Evolutionary conservation across 768 basidiomycete genomes (phyloP).

Genomic region (Lactarius akahatsu): DNA sequence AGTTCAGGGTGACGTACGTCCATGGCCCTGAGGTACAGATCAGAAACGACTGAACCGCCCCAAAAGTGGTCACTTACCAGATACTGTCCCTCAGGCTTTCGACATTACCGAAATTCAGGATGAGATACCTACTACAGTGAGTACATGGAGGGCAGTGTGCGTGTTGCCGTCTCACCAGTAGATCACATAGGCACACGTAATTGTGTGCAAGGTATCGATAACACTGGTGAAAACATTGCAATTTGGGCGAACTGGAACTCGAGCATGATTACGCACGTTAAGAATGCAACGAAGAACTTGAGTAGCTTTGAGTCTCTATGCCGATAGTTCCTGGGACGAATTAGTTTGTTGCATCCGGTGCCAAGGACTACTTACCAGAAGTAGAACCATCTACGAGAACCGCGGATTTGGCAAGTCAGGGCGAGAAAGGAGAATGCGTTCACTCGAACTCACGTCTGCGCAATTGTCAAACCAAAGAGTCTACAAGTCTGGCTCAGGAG

Average conservation of each 20-base stretch:
- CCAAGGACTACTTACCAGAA: background rate
- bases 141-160: background rate
- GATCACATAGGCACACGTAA: background rate
- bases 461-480: background rate
- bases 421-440: background rate
- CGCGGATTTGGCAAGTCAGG: background rate
- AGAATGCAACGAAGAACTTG: background rate
- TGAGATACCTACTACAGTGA: background rate
- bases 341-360: background rate
- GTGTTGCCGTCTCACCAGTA: background rate
- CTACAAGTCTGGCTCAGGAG: background rate
- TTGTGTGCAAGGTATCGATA: background rate
- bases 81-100: background rate
- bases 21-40: background rate
- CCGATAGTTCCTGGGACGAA: background rate
- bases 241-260: background rate
- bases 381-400: background rate
- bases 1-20: background rate
- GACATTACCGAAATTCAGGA: background rate
- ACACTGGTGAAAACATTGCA: background rate
- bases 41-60: background rate
- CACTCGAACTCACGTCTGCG: background rate
- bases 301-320: background rate
- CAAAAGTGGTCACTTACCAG: background rate
- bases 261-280: background rate